These are phyloP conservation scores for Eucalyptus viminalis DNA, from an alignment of 345 rosid genomes.

Conservation along the genomic window DNA sequence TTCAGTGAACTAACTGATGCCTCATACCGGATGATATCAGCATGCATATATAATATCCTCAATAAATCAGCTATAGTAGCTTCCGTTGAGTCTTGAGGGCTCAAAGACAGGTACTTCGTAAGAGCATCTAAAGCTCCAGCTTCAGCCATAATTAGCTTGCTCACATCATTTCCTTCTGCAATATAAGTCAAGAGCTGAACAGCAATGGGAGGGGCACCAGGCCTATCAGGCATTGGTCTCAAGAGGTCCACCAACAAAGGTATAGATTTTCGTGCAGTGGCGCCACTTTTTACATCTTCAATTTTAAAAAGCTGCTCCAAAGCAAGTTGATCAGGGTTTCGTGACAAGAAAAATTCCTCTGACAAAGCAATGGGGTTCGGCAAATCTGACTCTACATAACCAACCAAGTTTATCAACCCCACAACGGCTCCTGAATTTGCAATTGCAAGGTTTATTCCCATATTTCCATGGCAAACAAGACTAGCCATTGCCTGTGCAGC, in stretches of 20 bases:
- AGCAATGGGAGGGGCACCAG: conserved; percentile 74
- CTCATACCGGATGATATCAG: conserved; percentile 56
- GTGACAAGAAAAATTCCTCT: conserved; percentile 47
- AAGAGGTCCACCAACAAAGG: conserved; percentile 84
- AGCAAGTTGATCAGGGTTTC: conserved; percentile 54
- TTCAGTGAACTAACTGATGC: conserved; percentile 59
- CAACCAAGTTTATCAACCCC: conserved; percentile 65
- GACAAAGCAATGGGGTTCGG: conserved; percentile 40
- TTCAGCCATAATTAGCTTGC: conserved; percentile 73
- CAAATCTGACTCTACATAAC: conserved; percentile 51
- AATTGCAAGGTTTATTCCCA: conserved; percentile 53
- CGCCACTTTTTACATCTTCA: conserved; percentile 70
- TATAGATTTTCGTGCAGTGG: conserved; percentile 65
- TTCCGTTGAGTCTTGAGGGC: conserved; percentile 84
- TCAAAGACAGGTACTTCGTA: conserved; percentile 61
- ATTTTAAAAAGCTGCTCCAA: conserved; percentile 62
- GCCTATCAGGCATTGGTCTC: conserved; percentile 85
- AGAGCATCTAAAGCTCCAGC: conserved; percentile 91
- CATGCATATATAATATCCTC: conserved; percentile 58
- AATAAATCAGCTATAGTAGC: conserved; percentile 58
- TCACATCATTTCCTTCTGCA: conserved; percentile 64
- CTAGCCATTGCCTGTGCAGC: conserved; percentile 89
- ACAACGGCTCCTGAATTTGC: conserved; percentile 82
- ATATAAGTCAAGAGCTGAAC: conserved; percentile 53
- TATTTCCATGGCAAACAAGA: conserved; percentile 52